Evolutionary conservation across 495 filamentous ascomycete genomes (phyloP).

Genomic region (Durotheca rogersii): DNA sequence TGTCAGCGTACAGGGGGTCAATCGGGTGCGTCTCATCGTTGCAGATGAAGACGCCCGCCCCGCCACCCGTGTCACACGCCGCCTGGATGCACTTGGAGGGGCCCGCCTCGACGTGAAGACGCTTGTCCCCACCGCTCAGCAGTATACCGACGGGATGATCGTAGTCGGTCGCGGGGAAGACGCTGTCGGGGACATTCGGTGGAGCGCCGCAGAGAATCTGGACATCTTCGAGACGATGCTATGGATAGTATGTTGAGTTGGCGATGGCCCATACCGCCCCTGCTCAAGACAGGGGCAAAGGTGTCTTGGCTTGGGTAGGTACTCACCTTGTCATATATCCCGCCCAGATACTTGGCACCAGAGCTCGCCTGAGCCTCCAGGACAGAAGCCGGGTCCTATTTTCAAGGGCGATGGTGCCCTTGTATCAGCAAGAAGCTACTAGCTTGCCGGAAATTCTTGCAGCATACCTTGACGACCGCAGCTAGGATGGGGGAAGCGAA

Average conservation of each 20-base stretch:
- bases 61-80: slow-evolving; percentile 5
- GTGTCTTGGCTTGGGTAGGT: not conserved
- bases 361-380: not conserved
- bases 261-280: too few species aligned
- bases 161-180: slow-evolving; percentile 10
- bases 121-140: not conserved
- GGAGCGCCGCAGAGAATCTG: slow-evolving; percentile 20
- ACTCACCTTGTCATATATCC: not conserved
- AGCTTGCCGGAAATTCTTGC: not conserved
- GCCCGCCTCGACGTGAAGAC: slow-evolving; percentile 15
- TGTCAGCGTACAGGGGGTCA: slow-evolving; percentile 11
- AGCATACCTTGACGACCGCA: slow-evolving; percentile 6
- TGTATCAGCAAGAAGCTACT: not conserved
- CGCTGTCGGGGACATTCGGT: slow-evolving; percentile 1
- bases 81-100: slow-evolving; percentile 13
- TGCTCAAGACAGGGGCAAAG: too few species aligned
- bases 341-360: not conserved
- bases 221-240: slow-evolving; percentile 11
- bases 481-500: slow-evolving; percentile 11
- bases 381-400: not conserved
- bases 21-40: slow-evolving; percentile 9
- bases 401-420: not conserved
- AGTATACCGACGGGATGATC: slow-evolving; percentile 20
- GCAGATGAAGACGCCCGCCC: slow-evolving; percentile 24
- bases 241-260: slow-evolving; percentile 1